These are phyloP conservation scores for Acer yangbiense DNA, from an alignment of 345 rosid species.

Conservation along the genomic window DNA sequence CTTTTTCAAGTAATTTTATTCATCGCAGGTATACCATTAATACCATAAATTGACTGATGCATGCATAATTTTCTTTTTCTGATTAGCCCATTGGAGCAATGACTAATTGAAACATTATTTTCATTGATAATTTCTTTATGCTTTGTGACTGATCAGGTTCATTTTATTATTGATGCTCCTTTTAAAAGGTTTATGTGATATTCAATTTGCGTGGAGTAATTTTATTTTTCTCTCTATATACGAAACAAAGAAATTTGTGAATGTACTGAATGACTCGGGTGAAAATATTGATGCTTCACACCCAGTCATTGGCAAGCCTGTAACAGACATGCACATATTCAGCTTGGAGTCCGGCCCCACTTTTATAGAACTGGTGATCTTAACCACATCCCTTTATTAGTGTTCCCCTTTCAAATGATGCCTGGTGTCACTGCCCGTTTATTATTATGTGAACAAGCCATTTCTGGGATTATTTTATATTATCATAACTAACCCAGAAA, in stretches of 20 bases:
- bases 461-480: not conserved
- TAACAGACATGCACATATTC: too few relatives aligned
- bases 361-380: slow-evolving; percentile 3
- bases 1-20: not conserved
- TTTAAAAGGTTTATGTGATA: not conserved
- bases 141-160: not conserved
- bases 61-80: not conserved
- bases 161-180: not conserved
- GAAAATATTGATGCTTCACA: not conserved
- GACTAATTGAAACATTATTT: not conserved
- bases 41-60: not conserved
- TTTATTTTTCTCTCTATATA: too few relatives aligned
- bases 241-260: not conserved
- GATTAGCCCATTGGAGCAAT: not conserved
- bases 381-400: not conserved
- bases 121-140: not conserved
- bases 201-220: too few relatives aligned
- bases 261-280: not conserved
- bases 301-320: not conserved
- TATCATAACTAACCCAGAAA: not conserved
- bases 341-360: not conserved
- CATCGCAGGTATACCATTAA: not conserved
- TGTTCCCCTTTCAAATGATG: not conserved
- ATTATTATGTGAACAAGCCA: not conserved
- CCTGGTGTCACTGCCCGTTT: not conserved